These are phyloP conservation scores for Datisca glomerata DNA, from an alignment of 306 rosid species.

Conservation along the genomic window DNA sequence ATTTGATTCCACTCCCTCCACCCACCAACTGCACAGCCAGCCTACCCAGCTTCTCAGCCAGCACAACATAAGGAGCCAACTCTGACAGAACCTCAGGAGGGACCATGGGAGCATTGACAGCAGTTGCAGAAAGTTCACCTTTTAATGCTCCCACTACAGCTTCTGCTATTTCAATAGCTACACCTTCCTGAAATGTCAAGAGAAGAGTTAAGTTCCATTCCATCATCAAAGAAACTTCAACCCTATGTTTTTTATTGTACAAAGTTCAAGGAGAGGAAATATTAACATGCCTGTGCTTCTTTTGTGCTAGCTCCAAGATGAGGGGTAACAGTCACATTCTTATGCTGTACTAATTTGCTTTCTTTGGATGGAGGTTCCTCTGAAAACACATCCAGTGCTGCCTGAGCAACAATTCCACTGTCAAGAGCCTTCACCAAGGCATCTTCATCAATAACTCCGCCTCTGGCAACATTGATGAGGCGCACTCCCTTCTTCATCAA, in stretches of 20 bases:
- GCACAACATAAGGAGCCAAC: conserved; percentile 55
- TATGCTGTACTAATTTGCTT: conserved; percentile 63
- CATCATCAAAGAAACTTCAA: too few relatives aligned
- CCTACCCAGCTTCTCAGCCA: conserved; percentile 78
- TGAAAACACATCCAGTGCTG: conserved; percentile 80
- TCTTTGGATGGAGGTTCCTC: conserved; percentile 82
- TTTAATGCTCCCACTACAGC: conserved; percentile 85
- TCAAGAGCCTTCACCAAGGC: conserved; percentile 76
- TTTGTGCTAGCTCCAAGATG: conserved; percentile 99
- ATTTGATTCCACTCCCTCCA: conserved; percentile 60
- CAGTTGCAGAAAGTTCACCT: conserved; percentile 93
- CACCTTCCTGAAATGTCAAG: conserved; percentile 69
- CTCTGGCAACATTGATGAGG: conserved; percentile 71
- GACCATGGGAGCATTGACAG: conserved; percentile 99
- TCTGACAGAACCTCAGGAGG: conserved; percentile 78
- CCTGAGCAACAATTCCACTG: conserved; percentile 83
- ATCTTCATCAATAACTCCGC: conserved; percentile 92
- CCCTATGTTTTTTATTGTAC: too few relatives aligned
- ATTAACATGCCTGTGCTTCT: conserved; percentile 85
- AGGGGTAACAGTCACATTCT: conserved; percentile 76
- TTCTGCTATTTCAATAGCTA: conserved; percentile 95
- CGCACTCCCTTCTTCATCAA: conserved; percentile 84
- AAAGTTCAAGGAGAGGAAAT: too few relatives aligned
- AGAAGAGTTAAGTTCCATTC: too few relatives aligned
- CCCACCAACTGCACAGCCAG: conserved; percentile 66